phyloP scores from a whole-genome alignment of 1,284 basidiomycete genomes.

The Heliocybe sulcata region DNA sequence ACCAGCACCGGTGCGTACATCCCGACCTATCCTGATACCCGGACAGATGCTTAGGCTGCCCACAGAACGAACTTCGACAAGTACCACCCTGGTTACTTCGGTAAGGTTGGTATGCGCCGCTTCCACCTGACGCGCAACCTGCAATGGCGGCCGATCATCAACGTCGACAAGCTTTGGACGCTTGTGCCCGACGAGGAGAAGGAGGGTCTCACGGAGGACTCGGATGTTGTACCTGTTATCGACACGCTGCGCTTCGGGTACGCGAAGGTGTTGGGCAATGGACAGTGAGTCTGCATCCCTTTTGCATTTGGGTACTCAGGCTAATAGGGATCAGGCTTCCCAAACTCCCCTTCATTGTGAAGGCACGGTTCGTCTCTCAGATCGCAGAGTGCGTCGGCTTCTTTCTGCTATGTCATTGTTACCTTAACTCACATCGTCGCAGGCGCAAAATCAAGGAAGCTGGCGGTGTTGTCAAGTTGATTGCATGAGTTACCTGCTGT shows the following conservation, averaged over 20 bases:
- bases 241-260: constrained; percentile 84
- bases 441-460: constrained; percentile 88
- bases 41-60: constrained; percentile 2
- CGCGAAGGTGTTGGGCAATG: constrained; percentile 89
- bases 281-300: constrained; percentile 46
- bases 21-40: not conserved
- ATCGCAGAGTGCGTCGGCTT: constrained; percentile 67
- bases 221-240: constrained; percentile 85
- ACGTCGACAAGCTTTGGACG: constrained; percentile 91
- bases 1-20: constrained; percentile 86
- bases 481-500: constrained; percentile 58
- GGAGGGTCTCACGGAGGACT: constrained; percentile 58
- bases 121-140: constrained; percentile 94
- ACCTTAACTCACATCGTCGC: constrained; percentile 9
- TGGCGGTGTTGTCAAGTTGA: constrained; percentile 86
- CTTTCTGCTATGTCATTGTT: not conserved
- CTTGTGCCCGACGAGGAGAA: constrained; percentile 77
- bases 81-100: constrained; percentile 99
- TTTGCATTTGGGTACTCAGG: not conserved
- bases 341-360: constrained; percentile 88
- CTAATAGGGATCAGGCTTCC: constrained; percentile 45
- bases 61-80: constrained; percentile 82
- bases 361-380: constrained; percentile 88
- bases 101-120: constrained; percentile 98
- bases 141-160: constrained; percentile 91